Percentiles rank a stretch among this genome's conserved stretches.
These are phyloP conservation scores for Sambucus nigra DNA, from an alignment of 129 eudicot genomes.

Conservation along the genomic window DNA sequence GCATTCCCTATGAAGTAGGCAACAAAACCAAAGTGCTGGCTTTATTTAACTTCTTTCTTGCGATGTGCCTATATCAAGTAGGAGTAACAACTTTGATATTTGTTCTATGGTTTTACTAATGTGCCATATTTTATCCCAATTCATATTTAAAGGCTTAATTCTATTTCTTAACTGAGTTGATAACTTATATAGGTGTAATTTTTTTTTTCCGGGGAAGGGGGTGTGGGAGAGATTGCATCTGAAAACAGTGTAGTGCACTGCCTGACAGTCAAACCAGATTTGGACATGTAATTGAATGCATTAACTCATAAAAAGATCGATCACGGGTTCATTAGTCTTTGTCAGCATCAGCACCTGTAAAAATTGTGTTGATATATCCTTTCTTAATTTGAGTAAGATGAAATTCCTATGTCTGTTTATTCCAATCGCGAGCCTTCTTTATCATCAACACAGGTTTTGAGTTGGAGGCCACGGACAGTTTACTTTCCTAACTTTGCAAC, in stretches of 20 bases:
- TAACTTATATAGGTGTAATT: too few species aligned
- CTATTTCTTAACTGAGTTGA: too few species aligned
- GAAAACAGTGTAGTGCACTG: not conserved
- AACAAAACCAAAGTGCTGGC: too few species aligned
- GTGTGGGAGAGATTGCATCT: too few species aligned
- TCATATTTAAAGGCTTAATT: too few species aligned
- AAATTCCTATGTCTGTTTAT: not conserved
- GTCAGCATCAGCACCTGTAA: not conserved
- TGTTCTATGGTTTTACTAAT: not conserved
- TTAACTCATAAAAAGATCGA: too few species aligned
- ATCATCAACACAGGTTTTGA: conserved; percentile 26
- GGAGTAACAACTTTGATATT: not conserved
- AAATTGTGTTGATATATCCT: not conserved
- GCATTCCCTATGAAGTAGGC: too few species aligned
- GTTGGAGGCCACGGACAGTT: conserved; percentile 44
- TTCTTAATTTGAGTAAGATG: not conserved
- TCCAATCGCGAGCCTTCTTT: not conserved
- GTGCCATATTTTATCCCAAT: too few species aligned
- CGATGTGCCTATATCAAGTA: not conserved
- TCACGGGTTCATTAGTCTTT: not conserved
- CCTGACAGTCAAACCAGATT: not conserved
- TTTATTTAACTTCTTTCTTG: too few species aligned
- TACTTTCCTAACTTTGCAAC: conserved; percentile 44
- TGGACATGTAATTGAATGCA: not conserved
- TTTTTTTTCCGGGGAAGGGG: too few species aligned